A percentile compares a stretch with the other conserved stretches of the same genome.
These are phyloP conservation scores for Neophaeococcomyces aloes DNA, from an alignment of 2,329 filamentous ascomycete genomes.

Conservation along the genomic window DNA sequence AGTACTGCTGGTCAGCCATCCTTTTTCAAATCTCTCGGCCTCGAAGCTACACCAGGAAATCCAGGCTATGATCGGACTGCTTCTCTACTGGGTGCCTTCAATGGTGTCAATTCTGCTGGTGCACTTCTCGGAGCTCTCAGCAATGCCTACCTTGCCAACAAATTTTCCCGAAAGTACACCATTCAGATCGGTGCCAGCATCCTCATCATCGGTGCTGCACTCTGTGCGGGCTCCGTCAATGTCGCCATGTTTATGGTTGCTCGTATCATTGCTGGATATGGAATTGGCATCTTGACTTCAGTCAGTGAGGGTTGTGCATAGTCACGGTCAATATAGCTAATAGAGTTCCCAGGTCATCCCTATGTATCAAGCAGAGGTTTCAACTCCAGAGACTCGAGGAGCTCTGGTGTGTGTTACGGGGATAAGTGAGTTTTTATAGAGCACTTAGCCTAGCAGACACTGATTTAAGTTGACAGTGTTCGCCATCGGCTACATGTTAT, in stretches of 20 bases:
- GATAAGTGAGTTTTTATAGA: conserved; percentile 5
- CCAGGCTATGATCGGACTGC: conserved; percentile 34
- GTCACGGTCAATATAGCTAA: too few species aligned
- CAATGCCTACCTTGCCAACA: conserved; percentile 32
- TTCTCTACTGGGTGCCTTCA: conserved; percentile 35
- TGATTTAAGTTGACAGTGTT: conserved; percentile 9
- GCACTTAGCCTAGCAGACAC: neutral
- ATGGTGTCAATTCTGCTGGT: conserved; percentile 38
- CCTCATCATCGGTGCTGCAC: conserved; percentile 27
- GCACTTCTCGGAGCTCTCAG: conserved; percentile 29
- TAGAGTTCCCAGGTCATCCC: conserved; percentile 10
- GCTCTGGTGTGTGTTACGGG: conserved; percentile 19
- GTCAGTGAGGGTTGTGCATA: conserved; percentile 14
- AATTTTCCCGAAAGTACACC: conserved; percentile 29
- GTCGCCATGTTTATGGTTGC: conserved; percentile 26
- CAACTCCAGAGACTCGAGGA: conserved; percentile 18
- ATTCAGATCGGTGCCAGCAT: conserved; percentile 30
- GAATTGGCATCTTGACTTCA: conserved; percentile 30
- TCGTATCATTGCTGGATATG: conserved; percentile 25
- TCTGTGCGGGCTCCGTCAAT: conserved; percentile 20
- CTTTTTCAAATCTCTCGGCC: conserved; percentile 35
- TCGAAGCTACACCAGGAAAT: conserved; percentile 27
- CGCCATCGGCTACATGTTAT: conserved; percentile 18
- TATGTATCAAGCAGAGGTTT: conserved; percentile 20
- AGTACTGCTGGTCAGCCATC: conserved; percentile 37